A percentile compares a stretch with the other conserved stretches of the same genome.
These are phyloP conservation scores for Silene latifolia DNA, from an alignment of 148 eudicot genomes.

Conservation along the genomic window DNA sequence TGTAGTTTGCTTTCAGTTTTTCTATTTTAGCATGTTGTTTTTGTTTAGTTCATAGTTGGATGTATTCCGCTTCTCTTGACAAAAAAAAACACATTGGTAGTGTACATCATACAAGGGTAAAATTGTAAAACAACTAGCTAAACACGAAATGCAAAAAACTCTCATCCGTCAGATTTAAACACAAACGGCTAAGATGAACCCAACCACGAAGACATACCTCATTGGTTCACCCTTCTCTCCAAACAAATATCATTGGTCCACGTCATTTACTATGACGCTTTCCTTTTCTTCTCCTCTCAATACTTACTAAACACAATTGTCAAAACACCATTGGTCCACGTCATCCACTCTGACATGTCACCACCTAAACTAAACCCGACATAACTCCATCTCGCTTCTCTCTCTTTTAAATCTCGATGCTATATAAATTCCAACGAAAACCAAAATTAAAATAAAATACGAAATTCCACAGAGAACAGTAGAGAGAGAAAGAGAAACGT, in stretches of 20 bases:
- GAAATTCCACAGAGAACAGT: background rate
- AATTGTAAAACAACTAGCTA: too few relatives aligned
- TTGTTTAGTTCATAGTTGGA: too few relatives aligned
- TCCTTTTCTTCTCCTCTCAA: background rate
- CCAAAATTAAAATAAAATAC: background rate
- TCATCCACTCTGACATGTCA: slow-evolving; percentile 43
- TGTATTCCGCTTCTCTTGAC: too few relatives aligned
- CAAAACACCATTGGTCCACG: slow-evolving; percentile 52
- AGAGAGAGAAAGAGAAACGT: slow-evolving; percentile 5
- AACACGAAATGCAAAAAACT: too few relatives aligned
- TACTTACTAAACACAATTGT: background rate
- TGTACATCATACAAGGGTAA: too few relatives aligned
- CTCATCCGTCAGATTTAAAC: too few relatives aligned
- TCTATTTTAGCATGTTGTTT: too few relatives aligned
- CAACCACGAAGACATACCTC: slow-evolving; percentile 8
- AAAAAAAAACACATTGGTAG: too few relatives aligned
- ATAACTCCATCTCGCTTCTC: slow-evolving; percentile 3
- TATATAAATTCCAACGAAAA: slow-evolving; percentile 1
- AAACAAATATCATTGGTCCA: slow-evolving; percentile 32
- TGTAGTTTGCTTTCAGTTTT: too few relatives aligned
- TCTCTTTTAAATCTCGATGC: background rate
- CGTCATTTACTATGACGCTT: slow-evolving; percentile 26
- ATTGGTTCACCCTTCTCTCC: slow-evolving; percentile 12
- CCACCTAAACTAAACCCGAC: background rate
- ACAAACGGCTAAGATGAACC: slow-evolving; percentile 24